Evolutionary conservation across 352 stramenopile species (phyloP), one percentile per base, ranked within the genome.

Genomic region (Globisporangium paroecandrum): DNA sequence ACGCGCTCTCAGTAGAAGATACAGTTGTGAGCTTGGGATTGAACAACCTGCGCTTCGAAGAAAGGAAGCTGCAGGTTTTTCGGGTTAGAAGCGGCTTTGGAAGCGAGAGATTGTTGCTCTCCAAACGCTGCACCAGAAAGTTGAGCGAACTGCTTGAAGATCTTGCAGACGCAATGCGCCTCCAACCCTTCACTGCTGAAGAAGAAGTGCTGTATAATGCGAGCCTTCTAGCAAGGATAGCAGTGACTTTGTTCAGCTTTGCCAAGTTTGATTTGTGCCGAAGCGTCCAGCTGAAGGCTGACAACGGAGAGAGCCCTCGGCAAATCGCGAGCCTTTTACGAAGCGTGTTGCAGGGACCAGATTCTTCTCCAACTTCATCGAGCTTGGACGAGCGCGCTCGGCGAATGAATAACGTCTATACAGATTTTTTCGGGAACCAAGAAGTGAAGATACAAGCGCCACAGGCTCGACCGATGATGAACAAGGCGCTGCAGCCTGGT

Each of bases 161-260:
- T 2, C 22, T 56, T 20, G 46, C 7, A 10, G 18, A 43, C 9
- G 13, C 12, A 0, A 20, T 46, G 43, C 59, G 22, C 10, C 41
- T 43, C 41, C 25, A 55, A n/a, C 38, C 59, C 24, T 65, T 65
- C 46, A 65, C 41, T 6, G n/a, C 3, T 10, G 27, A 24, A 1
- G 59, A 65, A 12, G 59, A 65, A 13, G 13, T 25, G 18, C 59
- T 56, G 7, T 65, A 43, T 47, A 38, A 41, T 29, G 41, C 59
- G 13, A 38, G 27, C 7, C 41, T 65, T 6, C 25, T 65, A 10
- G 22, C 24, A 46, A 27, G 36, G 24, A 12, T 65, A 46, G 59
- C 13, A 9, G 15, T 56, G 6, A 15, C 46, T 46, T 18, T 65
- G 24, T 38, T 29, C 15, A 65, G 34, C 9, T 38, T 65, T 27